Percentiles rank a stretch among this genome's conserved stretches.
phyloP scores from a whole-genome alignment of 306 rosid species.

The Lathyrus sativus region DNA sequence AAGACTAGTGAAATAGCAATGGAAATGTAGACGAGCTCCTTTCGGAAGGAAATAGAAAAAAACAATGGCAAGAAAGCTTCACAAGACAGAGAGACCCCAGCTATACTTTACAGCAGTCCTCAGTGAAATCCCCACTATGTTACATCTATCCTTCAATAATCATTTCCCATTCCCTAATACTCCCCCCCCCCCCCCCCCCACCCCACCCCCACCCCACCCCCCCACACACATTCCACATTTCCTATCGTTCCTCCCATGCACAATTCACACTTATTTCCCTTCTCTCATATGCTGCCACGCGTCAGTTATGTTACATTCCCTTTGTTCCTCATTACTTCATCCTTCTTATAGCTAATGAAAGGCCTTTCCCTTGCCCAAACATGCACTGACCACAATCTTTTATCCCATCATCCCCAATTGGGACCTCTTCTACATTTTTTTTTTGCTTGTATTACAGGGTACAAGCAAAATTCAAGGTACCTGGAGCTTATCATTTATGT shows the following conservation, averaged over 20 bases:
- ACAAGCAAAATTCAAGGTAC: conserved; percentile 10
- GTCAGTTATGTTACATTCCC: neutral
- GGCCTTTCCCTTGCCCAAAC: neutral
- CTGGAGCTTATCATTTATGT: conserved; percentile 10
- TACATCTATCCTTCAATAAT: neutral
- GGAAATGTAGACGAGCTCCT: neutral
- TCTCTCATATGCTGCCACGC: neutral
- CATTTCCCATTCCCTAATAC: neutral
- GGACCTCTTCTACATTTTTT: neutral
- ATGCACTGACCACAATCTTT: neutral
- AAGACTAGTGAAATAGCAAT: neutral
- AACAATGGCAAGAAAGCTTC: neutral
- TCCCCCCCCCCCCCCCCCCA: too few species aligned
- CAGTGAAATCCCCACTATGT: neutral
- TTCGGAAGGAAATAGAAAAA: neutral
- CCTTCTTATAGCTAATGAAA: neutral
- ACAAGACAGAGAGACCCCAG: neutral
- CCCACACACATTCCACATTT: neutral
- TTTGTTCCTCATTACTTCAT: neutral
- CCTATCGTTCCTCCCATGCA: neutral
- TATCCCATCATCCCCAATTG: neutral
- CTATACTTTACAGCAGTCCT: neutral
- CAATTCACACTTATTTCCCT: neutral
- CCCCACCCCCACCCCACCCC: too few species aligned
- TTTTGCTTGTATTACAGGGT: conserved; percentile 12